Evolutionary conservation across 2,329 filamentous ascomycete genomes (phyloP).

Genomic region (Colletotrichum ledebouriae): DNA sequence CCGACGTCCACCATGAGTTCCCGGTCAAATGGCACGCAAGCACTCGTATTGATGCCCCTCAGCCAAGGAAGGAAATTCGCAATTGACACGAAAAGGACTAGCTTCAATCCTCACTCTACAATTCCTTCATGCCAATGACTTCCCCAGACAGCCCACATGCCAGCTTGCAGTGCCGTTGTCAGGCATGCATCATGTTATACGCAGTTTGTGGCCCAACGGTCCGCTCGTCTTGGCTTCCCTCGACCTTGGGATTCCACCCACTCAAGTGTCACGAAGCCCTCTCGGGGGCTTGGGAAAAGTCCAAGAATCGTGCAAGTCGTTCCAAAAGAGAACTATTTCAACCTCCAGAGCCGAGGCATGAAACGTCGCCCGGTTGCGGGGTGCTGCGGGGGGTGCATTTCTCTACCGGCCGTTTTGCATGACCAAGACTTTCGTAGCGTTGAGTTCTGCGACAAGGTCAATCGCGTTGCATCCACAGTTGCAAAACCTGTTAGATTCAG

Average conservation of each 20-base stretch:
- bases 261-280: not conserved
- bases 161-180: not conserved
- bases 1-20: too few species aligned
- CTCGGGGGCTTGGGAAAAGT: not conserved
- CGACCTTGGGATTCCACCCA: not conserved
- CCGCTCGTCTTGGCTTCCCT: constrained; percentile 6
- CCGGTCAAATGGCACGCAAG: not conserved
- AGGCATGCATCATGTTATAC: not conserved
- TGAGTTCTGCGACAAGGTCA: not conserved
- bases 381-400: constrained; percentile 27
- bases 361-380: constrained; percentile 28
- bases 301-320: not conserved
- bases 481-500: not conserved
- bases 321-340: constrained; percentile 16
- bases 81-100: constrained; percentile 22
- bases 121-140: not conserved
- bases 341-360: constrained; percentile 30
- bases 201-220: not conserved
- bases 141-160: constrained; percentile 23
- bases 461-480: constrained; percentile 6
- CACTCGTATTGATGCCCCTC: not conserved
- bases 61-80: constrained; percentile 16
- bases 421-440: constrained; percentile 7
- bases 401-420: constrained; percentile 30
- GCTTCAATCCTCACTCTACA: not conserved